A percentile compares a stretch with the other conserved stretches of the same genome.
Conservation (phyloP, 805 yeast species). For the Nakazawaea ishiwadae region DNA sequence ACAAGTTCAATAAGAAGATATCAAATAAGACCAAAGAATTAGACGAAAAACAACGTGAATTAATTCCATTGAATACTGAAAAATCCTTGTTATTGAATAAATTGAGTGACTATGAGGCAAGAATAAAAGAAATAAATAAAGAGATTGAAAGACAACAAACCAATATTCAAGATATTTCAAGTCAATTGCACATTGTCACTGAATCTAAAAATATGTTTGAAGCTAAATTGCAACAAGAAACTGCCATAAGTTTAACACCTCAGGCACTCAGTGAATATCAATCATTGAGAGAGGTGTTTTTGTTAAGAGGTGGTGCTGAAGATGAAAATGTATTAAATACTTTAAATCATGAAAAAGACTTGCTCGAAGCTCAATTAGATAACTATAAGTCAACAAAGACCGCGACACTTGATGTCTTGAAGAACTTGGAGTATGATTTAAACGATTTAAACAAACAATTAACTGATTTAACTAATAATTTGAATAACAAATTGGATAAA, state of each 20-base stretch:
- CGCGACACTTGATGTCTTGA: constrained; percentile 28
- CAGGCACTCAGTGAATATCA: constrained; percentile 58
- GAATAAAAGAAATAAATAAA: constrained; percentile 41
- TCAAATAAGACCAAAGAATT: constrained; percentile 31
- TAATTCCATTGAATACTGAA: constrained; percentile 62
- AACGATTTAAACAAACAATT: constrained; percentile 24
- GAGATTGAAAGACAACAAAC: constrained; percentile 52
- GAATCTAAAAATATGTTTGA: constrained; percentile 36
- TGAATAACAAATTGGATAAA: constrained; percentile 27
- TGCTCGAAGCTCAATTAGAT: constrained; percentile 32
- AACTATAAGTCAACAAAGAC: constrained; percentile 31
- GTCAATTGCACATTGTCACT: constrained; percentile 42
- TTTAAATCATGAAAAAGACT: constrained; percentile 38
- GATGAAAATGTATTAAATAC: constrained; percentile 46
- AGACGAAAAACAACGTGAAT: constrained; percentile 39
- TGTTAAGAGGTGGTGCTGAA: constrained; percentile 51
- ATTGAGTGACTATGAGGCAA: constrained; percentile 38
- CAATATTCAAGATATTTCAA: constrained; percentile 34
- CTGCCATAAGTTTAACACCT: constrained; percentile 31
- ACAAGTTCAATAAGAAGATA: constrained; percentile 35
- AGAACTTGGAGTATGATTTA: constrained; percentile 28
- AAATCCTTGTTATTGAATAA: constrained; percentile 43
- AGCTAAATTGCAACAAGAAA: constrained; percentile 25
- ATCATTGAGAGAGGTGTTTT: constrained; percentile 47
- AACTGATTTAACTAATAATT: constrained; percentile 21